phyloP scores from a whole-genome alignment of 225 moss, liverwort and hornwort species.

The Lunularia cruciata region DNA sequence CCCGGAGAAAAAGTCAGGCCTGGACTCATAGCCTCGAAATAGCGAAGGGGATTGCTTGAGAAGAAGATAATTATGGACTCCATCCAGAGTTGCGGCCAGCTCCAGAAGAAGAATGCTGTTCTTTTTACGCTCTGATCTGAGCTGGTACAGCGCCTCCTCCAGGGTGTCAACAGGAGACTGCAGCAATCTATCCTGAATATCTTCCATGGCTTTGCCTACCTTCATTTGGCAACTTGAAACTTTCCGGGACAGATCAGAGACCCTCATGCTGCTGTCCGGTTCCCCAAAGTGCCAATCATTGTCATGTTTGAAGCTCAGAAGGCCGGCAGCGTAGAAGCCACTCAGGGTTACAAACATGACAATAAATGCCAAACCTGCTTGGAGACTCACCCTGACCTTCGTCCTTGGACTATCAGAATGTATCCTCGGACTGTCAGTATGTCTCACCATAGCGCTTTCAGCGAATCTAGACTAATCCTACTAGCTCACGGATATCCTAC shows the following conservation, averaged over 20 bases:
- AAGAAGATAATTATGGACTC: slow-evolving; percentile 26
- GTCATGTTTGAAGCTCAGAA: slow-evolving; percentile 16
- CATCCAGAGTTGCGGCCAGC: slow-evolving; percentile 43
- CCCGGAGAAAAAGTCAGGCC: neutral
- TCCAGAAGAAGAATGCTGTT: slow-evolving; percentile 46
- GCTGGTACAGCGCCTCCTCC: slow-evolving; percentile 35
- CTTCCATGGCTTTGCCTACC: slow-evolving; percentile 43
- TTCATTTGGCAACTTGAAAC: slow-evolving; percentile 43
- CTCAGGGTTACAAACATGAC: slow-evolving; percentile 30
- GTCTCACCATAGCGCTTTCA: too few species aligned
- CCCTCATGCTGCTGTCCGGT: slow-evolving; percentile 7
- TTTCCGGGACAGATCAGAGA: slow-evolving; percentile 19
- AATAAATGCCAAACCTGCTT: slow-evolving; percentile 22
- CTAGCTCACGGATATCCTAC: neutral
- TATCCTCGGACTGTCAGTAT: slow-evolving; percentile 5
- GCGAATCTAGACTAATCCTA: neutral
- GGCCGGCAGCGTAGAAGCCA: slow-evolving; percentile 29
- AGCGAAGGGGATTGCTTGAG: neutral
- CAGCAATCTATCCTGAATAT: slow-evolving; percentile 27
- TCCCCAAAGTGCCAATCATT: slow-evolving; percentile 15
- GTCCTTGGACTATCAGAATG: neutral
- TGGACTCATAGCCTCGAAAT: neutral
- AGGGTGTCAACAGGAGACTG: slow-evolving; percentile 15
- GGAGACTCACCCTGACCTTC: slow-evolving; percentile 16
- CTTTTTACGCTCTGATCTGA: slow-evolving; percentile 38